Conservation (phyloP, 1,284 basidiomycete genomes). For the Ceratobasidium sp. region DNA sequence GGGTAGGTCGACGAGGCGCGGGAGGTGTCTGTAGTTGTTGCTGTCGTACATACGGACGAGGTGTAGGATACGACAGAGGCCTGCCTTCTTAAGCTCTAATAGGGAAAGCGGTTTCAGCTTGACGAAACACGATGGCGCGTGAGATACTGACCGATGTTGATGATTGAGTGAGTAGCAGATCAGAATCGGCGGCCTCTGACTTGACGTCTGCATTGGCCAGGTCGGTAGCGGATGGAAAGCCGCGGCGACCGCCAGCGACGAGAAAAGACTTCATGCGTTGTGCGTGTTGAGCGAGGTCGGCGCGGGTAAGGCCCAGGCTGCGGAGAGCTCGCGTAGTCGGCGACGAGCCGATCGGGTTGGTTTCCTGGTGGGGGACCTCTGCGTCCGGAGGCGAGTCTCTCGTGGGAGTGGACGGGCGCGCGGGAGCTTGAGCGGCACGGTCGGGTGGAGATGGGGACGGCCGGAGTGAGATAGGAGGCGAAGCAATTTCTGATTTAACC, state of each 20-base stretch:
- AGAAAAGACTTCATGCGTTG: slow-evolving; percentile 37
- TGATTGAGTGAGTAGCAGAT: slow-evolving; percentile 28
- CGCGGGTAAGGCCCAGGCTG: slow-evolving; percentile 45
- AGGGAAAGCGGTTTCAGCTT: slow-evolving; percentile 12
- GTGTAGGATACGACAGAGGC: slow-evolving; percentile 33
- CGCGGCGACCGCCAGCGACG: slow-evolving; percentile 30
- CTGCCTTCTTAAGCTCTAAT: slow-evolving; percentile 21
- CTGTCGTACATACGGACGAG: slow-evolving; percentile 29
- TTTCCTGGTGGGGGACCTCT: background rate
- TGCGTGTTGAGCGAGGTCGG: slow-evolving; percentile 44
- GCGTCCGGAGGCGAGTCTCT: background rate
- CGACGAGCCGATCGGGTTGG: slow-evolving; percentile 18
- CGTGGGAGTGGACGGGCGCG: background rate
- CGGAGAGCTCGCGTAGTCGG: slow-evolving; percentile 43
- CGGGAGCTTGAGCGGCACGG: slow-evolving; percentile 1
- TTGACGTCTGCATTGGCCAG: slow-evolving; percentile 28
- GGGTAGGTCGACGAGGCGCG: slow-evolving; percentile 17
- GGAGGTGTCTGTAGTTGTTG: slow-evolving; percentile 5
- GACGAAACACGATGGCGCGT: slow-evolving; percentile 10
- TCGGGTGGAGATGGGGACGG: slow-evolving; percentile 30
- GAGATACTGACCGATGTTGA: slow-evolving; percentile 33
- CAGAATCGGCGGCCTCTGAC: slow-evolving; percentile 23
- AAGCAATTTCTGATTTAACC: slow-evolving; percentile 30
- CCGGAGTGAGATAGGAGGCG: slow-evolving; percentile 26
- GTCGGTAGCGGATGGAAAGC: slow-evolving; percentile 33